Conservation (phyloP, 2,329 filamentous ascomycete genomes). For the Arthrobotrys pseudoclavata region DNA sequence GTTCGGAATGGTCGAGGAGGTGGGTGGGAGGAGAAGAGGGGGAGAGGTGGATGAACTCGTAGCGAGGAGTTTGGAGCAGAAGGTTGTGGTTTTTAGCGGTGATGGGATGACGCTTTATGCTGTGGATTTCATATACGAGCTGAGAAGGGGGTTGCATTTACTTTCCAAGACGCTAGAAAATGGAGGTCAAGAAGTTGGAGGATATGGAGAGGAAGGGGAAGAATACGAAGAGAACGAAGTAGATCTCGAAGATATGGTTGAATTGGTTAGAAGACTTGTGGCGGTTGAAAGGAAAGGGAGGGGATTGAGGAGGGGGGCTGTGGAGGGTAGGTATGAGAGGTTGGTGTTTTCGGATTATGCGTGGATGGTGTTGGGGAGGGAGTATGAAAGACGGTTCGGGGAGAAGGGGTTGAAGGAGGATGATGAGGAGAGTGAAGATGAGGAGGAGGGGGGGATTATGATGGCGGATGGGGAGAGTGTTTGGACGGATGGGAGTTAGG, state of each 20-base stretch:
- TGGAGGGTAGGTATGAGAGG: conserved; percentile 49
- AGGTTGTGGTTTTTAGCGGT: conserved; percentile 74
- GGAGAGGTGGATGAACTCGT: conserved; percentile 68
- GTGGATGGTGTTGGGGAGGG: conserved; percentile 44
- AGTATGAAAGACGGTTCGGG: conserved; percentile 56
- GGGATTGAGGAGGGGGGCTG: conserved; percentile 35
- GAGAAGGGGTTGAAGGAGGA: conserved; percentile 54
- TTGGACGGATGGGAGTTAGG: conserved; percentile 44
- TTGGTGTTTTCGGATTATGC: conserved; percentile 57
- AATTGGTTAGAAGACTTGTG: conserved; percentile 51
- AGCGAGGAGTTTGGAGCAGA: conserved; percentile 72
- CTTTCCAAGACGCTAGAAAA: conserved; percentile 39
- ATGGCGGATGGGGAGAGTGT: conserved; percentile 21
- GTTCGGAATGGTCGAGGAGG: conserved; percentile 3
- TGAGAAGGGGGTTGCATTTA: conserved; percentile 72
- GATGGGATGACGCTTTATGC: conserved; percentile 74
- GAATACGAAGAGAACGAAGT: conserved; percentile 21
- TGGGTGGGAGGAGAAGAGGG: conserved; percentile 14
- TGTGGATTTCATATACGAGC: conserved; percentile 75
- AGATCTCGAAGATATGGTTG: conserved; percentile 56
- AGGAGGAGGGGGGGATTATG: conserved; percentile 4
- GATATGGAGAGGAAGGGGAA: conserved; percentile 1
- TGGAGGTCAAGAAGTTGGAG: conserved; percentile 21
- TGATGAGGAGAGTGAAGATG: conserved; percentile 31
- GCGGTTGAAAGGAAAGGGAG: conserved; percentile 55